Evolutionary conservation across 1,284 basidiomycete species (phyloP), one percentile per base, ranked within the genome.

Genomic region (Boletus smithii): DNA sequence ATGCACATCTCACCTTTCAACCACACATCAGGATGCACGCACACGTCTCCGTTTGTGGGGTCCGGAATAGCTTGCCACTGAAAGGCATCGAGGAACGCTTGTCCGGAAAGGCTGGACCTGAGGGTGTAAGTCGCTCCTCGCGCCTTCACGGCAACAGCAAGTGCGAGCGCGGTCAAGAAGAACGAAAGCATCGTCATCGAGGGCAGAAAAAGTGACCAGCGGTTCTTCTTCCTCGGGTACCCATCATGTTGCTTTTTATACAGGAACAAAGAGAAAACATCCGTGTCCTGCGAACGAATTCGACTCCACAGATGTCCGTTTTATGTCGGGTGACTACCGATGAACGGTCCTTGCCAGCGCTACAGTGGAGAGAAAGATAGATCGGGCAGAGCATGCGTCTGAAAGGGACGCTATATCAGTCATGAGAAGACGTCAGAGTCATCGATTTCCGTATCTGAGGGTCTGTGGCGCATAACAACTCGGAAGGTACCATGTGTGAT

Each of bases 31-130:
- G 31, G 4, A 8, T 26, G 7, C 18, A 46, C 70, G 51, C 59
- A 77, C 70, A 77, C 74, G 34, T 73, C 67, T 5, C 76, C 77
- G 34, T 73, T 38, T 0, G 76, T 77, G 6, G 74, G 76, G 54
- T 78, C 76, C 0, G 62, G 17, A 20, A 73, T 70, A 8, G 69
- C 62, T 48, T 75, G 57, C 56, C 73, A 76, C 13, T 58, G 48
- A 53, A 79, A 80, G 2, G 63, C 59, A 27, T 64, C 49, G 31
- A 73, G 67, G 51, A 80, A 79, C 1, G 53, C 61, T 6, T 63
- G 50, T 5, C 76, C 77, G 3, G 71, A 57, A 49, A 76, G 66
- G 42, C 59, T 69, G 18, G 32, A 20, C 5, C 2, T 50, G 5
- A 13, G 14, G 16, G 14, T 38, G 32, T 55, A 55, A 3, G 23